A percentile compares a stretch with the other conserved stretches of the same genome.
These are phyloP conservation scores for Toxicodendron radicans DNA, from an alignment of 345 rosid genomes.

Conservation along the genomic window DNA sequence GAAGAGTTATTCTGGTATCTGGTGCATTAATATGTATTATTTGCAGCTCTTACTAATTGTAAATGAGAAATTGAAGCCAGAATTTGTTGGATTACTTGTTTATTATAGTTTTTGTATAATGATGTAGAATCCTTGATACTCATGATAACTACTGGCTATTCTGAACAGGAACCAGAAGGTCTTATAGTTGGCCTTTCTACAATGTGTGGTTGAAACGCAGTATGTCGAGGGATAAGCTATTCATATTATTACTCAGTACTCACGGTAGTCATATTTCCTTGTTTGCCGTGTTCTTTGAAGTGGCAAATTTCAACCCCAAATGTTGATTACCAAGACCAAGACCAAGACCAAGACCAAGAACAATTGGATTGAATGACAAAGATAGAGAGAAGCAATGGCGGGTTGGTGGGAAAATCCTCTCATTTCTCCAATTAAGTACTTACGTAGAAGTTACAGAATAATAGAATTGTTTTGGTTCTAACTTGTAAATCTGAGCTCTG, in stretches of 20 bases:
- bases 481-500: not conserved
- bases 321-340: not conserved
- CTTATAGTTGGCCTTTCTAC: not conserved
- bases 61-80: not conserved
- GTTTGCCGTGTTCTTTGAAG: not conserved
- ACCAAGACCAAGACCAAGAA: too few species aligned
- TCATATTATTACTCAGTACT: too few species aligned
- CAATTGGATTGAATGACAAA: not conserved
- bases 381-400: not conserved
- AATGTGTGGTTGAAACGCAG: not conserved
- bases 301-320: not conserved
- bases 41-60: conserved; percentile 2
- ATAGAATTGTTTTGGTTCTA: not conserved
- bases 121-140: not conserved
- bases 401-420: conserved; percentile 15
- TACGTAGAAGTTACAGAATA: conserved; percentile 7
- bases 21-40: conserved; percentile 1
- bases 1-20: conserved; percentile 7
- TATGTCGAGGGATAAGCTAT: not conserved
- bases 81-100: not conserved
- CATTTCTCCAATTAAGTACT: not conserved
- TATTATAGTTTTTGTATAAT: not conserved
- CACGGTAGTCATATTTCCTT: too few species aligned
- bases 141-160: not conserved
- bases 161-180: not conserved